A percentile compares a stretch with the other conserved stretches of the same genome.
These are phyloP conservation scores for Tylopilus sp. DNA, from an alignment of 768 basidiomycete species.

Conservation along the genomic window DNA sequence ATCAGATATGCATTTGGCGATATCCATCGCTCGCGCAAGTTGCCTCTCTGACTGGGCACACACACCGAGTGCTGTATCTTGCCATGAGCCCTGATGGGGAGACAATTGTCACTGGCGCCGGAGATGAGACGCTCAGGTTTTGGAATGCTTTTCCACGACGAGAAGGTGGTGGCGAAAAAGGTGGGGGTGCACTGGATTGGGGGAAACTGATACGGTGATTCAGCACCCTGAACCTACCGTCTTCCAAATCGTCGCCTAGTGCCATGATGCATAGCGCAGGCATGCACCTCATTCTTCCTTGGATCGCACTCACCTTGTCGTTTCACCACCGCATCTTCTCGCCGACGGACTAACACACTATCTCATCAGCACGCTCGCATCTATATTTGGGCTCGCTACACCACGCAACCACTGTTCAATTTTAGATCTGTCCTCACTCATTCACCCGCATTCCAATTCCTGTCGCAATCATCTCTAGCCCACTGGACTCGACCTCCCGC, in stretches of 20 bases:
- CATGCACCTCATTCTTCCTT: neutral
- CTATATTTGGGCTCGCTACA: slow-evolving; percentile 16
- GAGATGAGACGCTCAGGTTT: slow-evolving; percentile 94
- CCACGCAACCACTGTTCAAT: slow-evolving; percentile 14
- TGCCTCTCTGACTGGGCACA: slow-evolving; percentile 91
- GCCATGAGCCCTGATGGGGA: slow-evolving; percentile 97
- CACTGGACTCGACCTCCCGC: neutral
- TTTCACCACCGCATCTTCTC: slow-evolving; percentile 3
- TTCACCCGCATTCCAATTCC: slow-evolving; percentile 16
- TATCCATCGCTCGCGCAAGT: slow-evolving; percentile 94
- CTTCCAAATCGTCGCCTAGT: neutral
- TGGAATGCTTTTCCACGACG: slow-evolving; percentile 96
- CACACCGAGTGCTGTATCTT: slow-evolving; percentile 92
- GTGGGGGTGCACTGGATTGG: slow-evolving; percentile 44
- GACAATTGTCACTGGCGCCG: slow-evolving; percentile 97
- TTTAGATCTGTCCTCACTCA: slow-evolving; percentile 21
- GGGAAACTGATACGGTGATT: slow-evolving; percentile 41
- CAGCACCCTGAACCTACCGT: neutral
- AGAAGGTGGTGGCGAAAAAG: slow-evolving; percentile 39
- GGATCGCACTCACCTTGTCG: neutral
- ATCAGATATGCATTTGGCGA: slow-evolving; percentile 95
- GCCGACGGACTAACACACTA: slow-evolving; percentile 16
- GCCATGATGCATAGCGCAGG: slow-evolving; percentile 6
- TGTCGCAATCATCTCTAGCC: slow-evolving; percentile 14
- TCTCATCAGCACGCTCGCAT: slow-evolving; percentile 26